phyloP scores from a whole-genome alignment of 2,329 filamentous ascomycete genomes.

The Cercospora beticola region DNA sequence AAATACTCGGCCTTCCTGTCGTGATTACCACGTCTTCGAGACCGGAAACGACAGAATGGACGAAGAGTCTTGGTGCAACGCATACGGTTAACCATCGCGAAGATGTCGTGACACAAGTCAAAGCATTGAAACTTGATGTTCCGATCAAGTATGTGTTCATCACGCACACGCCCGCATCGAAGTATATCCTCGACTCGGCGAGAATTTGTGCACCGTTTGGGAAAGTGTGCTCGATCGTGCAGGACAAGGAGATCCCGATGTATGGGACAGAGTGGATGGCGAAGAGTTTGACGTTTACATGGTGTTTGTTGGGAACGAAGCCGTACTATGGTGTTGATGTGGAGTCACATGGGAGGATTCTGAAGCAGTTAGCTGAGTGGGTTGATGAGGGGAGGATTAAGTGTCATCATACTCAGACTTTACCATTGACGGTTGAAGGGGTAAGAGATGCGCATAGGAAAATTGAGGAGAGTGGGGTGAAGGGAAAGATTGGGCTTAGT shows the following conservation, averaged over 20 bases:
- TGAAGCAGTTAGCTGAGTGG: constrained; percentile 33
- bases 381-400: constrained; percentile 42
- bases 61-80: constrained; percentile 44
- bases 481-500: constrained; percentile 43
- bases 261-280: constrained; percentile 15
- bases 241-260: constrained; percentile 16
- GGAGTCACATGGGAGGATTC: constrained; percentile 23
- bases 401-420: constrained; percentile 42
- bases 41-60: constrained; percentile 43
- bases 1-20: constrained; percentile 20
- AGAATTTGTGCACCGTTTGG: constrained; percentile 19
- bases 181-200: constrained; percentile 17
- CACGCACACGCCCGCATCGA: constrained; percentile 14
- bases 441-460: constrained; percentile 43
- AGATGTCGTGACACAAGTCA: constrained; percentile 41
- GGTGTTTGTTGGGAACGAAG: constrained; percentile 24
- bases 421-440: constrained; percentile 41
- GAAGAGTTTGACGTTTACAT: constrained; percentile 17
- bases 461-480: constrained; percentile 41
- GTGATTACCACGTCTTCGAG: constrained; percentile 47
- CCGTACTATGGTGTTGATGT: constrained; percentile 15
- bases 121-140: constrained; percentile 17
- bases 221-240: constrained; percentile 21
- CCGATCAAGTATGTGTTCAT: constrained; percentile 24
- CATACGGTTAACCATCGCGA: constrained; percentile 46